phyloP scores from a whole-genome alignment of 2,329 filamentous ascomycete genomes.

The Aphanoascus verrucosus region DNA sequence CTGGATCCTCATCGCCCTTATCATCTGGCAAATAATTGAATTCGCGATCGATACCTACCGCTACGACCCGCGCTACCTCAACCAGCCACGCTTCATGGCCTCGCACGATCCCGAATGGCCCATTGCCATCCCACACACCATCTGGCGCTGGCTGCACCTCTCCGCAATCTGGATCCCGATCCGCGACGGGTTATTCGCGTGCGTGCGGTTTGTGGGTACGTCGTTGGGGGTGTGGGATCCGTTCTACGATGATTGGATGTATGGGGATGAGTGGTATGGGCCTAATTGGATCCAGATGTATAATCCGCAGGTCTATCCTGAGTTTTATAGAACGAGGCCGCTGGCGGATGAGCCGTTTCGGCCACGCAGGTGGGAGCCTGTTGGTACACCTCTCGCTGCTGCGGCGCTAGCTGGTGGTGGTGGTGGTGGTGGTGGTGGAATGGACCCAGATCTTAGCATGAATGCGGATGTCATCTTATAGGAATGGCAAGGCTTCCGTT shows the following conservation, averaged over 20 bases:
- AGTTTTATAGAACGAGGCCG: not conserved
- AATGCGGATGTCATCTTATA: conserved; percentile 3
- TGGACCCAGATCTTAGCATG: conserved; percentile 7
- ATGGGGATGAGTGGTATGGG: conserved; percentile 9
- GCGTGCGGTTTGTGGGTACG: conserved; percentile 2
- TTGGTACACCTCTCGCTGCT: not conserved
- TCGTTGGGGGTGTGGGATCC: conserved; percentile 9
- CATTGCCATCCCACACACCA: conserved; percentile 46
- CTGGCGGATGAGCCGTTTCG: not conserved
- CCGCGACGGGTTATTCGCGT: conserved; percentile 3
- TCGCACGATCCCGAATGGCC: conserved; percentile 45
- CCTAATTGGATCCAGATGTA: conserved; percentile 11
- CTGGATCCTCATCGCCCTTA: conserved; percentile 31
- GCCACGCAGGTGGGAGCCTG: not conserved
- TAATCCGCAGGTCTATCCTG: conserved; percentile 7
- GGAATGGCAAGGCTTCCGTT: not conserved
- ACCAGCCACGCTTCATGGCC: conserved; percentile 40
- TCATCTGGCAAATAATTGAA: conserved; percentile 43
- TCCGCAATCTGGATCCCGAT: conserved; percentile 16
- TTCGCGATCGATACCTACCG: conserved; percentile 42
- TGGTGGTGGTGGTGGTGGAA: not conserved
- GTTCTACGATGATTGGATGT: conserved; percentile 11
- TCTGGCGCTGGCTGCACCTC: conserved; percentile 39
- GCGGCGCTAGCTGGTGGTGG: not conserved
- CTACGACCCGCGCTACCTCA: conserved; percentile 39